These are phyloP conservation scores for Chamaecyparis obtusa DNA, from an alignment of 75 land plant species.

Conservation along the genomic window DNA sequence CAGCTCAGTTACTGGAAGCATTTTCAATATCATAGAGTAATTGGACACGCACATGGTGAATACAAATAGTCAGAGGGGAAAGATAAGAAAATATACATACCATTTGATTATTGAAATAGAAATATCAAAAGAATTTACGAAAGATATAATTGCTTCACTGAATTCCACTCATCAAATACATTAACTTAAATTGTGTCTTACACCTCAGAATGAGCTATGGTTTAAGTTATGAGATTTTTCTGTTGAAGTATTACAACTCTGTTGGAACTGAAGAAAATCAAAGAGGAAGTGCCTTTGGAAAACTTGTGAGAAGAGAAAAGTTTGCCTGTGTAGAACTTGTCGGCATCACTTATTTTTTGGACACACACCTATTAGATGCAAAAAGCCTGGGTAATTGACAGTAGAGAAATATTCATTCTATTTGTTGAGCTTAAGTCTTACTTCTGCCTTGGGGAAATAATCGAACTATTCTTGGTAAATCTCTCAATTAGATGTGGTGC, in stretches of 20 bases:
- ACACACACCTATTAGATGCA: background rate
- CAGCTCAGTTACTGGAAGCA: background rate
- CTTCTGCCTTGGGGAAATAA: background rate
- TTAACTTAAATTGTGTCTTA: background rate
- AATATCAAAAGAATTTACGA: background rate
- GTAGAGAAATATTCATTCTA: background rate
- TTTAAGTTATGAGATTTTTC: background rate
- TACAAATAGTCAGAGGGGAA: background rate
- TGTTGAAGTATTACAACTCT: background rate
- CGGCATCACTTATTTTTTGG: background rate
- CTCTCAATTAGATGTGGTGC: background rate
- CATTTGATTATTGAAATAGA: background rate
- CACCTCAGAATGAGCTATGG: background rate
- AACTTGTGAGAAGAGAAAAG: background rate
- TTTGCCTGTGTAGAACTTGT: background rate
- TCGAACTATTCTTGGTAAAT: background rate
- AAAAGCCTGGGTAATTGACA: background rate
- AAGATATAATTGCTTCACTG: background rate
- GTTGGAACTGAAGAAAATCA: background rate
- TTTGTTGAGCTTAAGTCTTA: background rate
- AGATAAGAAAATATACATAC: background rate
- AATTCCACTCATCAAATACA: background rate
- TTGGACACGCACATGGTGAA: background rate
- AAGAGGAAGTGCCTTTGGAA: background rate
- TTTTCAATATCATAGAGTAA: background rate